phyloP scores from a whole-genome alignment of 2,329 filamentous ascomycete genomes.

The Phialophora tarda region DNA sequence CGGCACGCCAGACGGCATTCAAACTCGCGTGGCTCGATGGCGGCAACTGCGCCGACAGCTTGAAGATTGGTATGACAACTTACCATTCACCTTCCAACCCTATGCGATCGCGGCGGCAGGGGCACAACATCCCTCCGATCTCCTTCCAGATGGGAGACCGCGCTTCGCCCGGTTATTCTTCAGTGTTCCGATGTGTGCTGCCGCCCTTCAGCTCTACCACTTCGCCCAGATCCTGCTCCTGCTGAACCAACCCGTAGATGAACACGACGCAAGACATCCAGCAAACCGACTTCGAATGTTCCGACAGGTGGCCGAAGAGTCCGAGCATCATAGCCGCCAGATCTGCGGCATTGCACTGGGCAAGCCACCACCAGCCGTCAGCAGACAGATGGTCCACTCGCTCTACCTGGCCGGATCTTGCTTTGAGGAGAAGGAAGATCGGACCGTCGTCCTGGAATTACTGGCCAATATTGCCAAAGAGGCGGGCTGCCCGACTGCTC shows the following conservation, averaged over 20 bases:
- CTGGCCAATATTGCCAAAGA: slow-evolving; percentile 66
- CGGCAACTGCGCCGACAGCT: slow-evolving; percentile 62
- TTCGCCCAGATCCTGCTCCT: slow-evolving; percentile 67
- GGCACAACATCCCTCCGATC: slow-evolving; percentile 42
- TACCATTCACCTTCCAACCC: slow-evolving; percentile 65
- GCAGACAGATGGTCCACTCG: slow-evolving; percentile 64
- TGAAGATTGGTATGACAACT: slow-evolving; percentile 63
- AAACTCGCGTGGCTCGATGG: slow-evolving; percentile 53
- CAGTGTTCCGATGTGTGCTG: slow-evolving; percentile 66
- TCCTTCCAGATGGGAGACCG: slow-evolving; percentile 44
- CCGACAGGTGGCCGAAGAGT: slow-evolving; percentile 61
- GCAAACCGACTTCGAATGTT: slow-evolving; percentile 62
- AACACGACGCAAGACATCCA: slow-evolving; percentile 58
- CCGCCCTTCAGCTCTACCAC: slow-evolving; percentile 69
- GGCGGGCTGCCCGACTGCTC: slow-evolving; percentile 67
- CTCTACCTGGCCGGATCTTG: slow-evolving; percentile 68
- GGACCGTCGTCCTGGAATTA: slow-evolving; percentile 60
- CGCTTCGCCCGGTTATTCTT: slow-evolving; percentile 64
- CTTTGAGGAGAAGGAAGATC: slow-evolving; percentile 60
- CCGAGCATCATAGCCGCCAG: slow-evolving; percentile 63
- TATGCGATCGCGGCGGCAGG: slow-evolving; percentile 56
- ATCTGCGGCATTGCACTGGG: slow-evolving; percentile 66
- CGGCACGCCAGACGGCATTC: slow-evolving; percentile 57
- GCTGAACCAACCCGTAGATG: slow-evolving; percentile 65
- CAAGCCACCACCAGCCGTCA: slow-evolving; percentile 61